These are phyloP conservation scores for Canna indica DNA, from an alignment of 176 grass and related monocot genomes.

Conservation along the genomic window DNA sequence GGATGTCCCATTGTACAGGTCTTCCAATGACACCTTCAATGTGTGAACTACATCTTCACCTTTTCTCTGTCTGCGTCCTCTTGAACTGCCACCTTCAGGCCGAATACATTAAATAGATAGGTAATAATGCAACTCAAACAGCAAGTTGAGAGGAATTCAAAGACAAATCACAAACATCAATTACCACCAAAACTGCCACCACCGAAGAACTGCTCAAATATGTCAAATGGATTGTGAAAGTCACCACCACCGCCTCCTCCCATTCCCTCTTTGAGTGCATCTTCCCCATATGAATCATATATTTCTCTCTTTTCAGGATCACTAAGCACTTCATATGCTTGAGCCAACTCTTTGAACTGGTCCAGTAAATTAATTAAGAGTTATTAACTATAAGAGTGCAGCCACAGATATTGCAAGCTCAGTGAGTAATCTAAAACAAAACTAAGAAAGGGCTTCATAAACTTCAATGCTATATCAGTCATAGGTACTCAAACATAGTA, in stretches of 20 bases:
- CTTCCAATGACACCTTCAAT: constrained; percentile 86
- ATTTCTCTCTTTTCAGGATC: constrained; percentile 86
- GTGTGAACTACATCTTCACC: constrained; percentile 76
- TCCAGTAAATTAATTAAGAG: constrained; percentile 9
- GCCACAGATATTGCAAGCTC: not conserved
- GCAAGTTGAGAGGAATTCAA: not conserved
- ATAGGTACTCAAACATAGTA: not conserved
- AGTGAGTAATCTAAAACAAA: not conserved
- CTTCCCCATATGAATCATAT: constrained; percentile 90
- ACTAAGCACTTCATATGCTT: constrained; percentile 91
- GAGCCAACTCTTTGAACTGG: constrained; percentile 90
- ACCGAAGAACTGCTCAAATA: constrained; percentile 85
- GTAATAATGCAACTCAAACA: not conserved
- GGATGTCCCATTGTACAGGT: constrained; percentile 71
- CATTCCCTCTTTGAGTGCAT: constrained; percentile 97
- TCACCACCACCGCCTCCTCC: constrained; percentile 37
- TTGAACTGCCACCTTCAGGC: constrained; percentile 59
- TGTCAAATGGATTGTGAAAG: constrained; percentile 72
- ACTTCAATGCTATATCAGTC: no score
- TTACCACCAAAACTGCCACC: constrained; percentile 55
- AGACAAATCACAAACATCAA: not conserved
- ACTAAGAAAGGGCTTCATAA: not conserved
- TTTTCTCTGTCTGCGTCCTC: constrained; percentile 63
- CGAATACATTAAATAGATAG: not conserved
- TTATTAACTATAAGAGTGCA: not conserved